A percentile compares a stretch with the other conserved stretches of the same genome.
Conservation (phyloP, 1,284 basidiomycete genomes). For the Trichosporon ovoides region DNA sequence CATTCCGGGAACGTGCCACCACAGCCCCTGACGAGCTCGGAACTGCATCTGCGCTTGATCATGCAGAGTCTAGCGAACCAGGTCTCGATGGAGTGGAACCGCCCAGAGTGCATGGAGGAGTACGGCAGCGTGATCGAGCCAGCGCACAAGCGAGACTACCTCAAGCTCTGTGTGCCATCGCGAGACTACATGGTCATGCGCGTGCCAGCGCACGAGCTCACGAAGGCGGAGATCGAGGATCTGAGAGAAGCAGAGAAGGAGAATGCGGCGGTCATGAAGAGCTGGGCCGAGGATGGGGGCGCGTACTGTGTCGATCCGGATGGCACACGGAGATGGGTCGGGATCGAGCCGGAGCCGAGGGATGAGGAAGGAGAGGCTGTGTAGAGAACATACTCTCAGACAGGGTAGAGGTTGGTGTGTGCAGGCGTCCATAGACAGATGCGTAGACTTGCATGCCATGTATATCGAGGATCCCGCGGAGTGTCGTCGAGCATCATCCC, state of each 20-base stretch:
- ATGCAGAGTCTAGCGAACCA: conserved; percentile 44
- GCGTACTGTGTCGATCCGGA: conserved; percentile 23
- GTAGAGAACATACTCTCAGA: too few relatives aligned
- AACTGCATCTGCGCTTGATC: conserved; percentile 50
- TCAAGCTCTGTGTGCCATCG: conserved; percentile 55
- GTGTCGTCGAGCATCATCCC: too few relatives aligned
- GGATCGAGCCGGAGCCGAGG: conserved; percentile 19
- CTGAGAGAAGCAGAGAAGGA: conserved; percentile 69
- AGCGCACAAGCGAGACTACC: conserved; percentile 47
- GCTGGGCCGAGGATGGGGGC: conserved; percentile 35
- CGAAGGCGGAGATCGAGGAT: conserved; percentile 38
- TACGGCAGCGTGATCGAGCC: conserved; percentile 55
- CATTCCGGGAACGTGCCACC: conserved; percentile 14
- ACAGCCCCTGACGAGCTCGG: conserved; percentile 30
- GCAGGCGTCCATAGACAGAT: not conserved
- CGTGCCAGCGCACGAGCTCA: conserved; percentile 51
- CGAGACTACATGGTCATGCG: conserved; percentile 62
- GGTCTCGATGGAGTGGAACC: conserved; percentile 44
- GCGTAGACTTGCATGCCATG: too few relatives aligned
- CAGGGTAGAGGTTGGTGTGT: too few relatives aligned
- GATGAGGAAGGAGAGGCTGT: not conserved
- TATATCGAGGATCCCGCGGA: too few relatives aligned
- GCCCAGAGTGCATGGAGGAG: conserved; percentile 8
- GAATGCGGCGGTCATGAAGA: conserved; percentile 58
- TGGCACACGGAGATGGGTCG: conserved; percentile 25